Evolutionary conservation across 2,329 filamentous ascomycete genomes (phyloP).

Genomic region (Escovopsis sp.): DNA sequence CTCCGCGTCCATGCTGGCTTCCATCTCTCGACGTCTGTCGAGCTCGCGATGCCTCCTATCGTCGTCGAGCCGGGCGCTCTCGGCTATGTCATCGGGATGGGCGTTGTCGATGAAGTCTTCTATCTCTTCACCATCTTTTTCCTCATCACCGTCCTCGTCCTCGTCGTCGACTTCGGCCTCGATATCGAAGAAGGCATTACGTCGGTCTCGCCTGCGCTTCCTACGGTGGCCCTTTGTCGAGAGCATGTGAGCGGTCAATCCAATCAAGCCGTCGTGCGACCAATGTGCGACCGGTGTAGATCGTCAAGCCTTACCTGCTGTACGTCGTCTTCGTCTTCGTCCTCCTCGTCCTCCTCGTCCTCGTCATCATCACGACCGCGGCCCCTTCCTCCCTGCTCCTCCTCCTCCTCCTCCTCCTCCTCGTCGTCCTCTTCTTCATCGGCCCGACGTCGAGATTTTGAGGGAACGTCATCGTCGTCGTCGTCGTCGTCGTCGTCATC

Average conservation of each 20-base stretch:
- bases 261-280: too few species aligned
- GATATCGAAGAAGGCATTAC: constrained; percentile 87
- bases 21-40: constrained; percentile 77
- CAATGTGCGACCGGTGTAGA: too few species aligned
- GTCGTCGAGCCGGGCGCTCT: constrained; percentile 67
- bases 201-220: constrained; percentile 64
- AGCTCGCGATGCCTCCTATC: constrained; percentile 89
- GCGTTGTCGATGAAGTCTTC: constrained; percentile 80
- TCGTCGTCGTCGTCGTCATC: constrained; percentile 23
- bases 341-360: constrained; percentile 31
- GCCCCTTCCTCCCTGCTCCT: constrained; percentile 25
- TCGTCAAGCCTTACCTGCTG: constrained; percentile 35
- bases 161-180: constrained; percentile 97
- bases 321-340: constrained; percentile 49
- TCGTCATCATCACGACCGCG: constrained; percentile 29
- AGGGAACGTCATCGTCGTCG: constrained; percentile 29
- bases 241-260: constrained; percentile 12
- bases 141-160: constrained; percentile 75
- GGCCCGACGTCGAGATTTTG: constrained; percentile 16
- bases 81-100: constrained; percentile 78
- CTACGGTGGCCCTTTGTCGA: constrained; percentile 45
- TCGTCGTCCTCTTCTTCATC: constrained; percentile 35
- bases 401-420: constrained; percentile 21
- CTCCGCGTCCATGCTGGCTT: constrained; percentile 81
- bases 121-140: constrained; percentile 71